These are phyloP conservation scores for Russula ochroleuca DNA, from an alignment of 768 basidiomycete species.

Conservation along the genomic window DNA sequence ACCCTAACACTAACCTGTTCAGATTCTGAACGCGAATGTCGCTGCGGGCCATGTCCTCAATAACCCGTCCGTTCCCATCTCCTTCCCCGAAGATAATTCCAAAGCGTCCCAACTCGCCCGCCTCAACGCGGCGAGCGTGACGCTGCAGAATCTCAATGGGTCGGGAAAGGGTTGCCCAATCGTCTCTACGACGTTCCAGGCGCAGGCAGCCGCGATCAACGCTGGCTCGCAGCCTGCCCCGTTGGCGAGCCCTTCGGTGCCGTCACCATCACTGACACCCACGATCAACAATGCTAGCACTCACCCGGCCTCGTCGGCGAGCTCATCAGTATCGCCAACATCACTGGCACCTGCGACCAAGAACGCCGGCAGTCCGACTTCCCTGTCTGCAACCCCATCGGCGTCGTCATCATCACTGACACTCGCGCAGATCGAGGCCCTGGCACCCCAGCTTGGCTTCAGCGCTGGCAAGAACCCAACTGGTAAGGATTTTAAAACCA, in stretches of 20 bases:
- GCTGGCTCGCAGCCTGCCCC: slow-evolving; percentile 2
- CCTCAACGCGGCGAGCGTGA: slow-evolving; percentile 54
- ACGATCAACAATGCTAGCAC: slow-evolving; percentile 2
- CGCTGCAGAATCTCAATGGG: slow-evolving; percentile 68
- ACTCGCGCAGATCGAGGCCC: slow-evolving; percentile 13
- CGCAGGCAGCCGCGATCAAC: slow-evolving; percentile 28
- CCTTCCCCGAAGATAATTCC: slow-evolving; percentile 45
- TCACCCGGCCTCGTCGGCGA: not conserved
- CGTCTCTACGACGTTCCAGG: slow-evolving; percentile 56
- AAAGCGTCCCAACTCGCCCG: slow-evolving; percentile 40
- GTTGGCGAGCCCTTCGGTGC: not conserved
- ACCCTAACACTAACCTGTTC: slow-evolving; percentile 18
- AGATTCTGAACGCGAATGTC: slow-evolving; percentile 23
- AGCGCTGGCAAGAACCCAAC: slow-evolving; percentile 32
- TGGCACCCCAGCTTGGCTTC: slow-evolving; percentile 32
- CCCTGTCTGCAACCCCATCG: not conserved
- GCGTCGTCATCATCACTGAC: not conserved
- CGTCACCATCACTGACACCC: not conserved
- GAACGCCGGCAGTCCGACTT: not conserved
- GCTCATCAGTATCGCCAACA: not conserved
- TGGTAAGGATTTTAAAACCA: slow-evolving; percentile 1
- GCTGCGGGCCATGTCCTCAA: slow-evolving; percentile 17
- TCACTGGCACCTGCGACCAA: not conserved
- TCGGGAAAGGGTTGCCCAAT: slow-evolving; percentile 64
- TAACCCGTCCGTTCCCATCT: slow-evolving; percentile 29